A percentile compares a stretch with the other conserved stretches of the same genome.
Evolutionary conservation across 768 basidiomycete species (phyloP).

Genomic region (Amanita jacksonii): DNA sequence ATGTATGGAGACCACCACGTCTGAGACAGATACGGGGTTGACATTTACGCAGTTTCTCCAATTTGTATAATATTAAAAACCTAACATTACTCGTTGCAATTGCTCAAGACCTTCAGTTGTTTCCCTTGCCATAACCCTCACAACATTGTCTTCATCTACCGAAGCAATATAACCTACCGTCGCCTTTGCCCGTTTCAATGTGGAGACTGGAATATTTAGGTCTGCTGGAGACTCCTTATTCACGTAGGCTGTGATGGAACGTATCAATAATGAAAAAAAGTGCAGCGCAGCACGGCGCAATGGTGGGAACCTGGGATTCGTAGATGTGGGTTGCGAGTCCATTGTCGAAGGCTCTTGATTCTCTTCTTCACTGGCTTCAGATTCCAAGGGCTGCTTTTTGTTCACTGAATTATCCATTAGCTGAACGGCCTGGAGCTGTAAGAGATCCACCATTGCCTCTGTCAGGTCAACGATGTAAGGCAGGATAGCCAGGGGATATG

Average conservation of each 20-base stretch:
- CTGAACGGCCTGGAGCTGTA: constrained; percentile 52
- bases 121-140: constrained; percentile 71
- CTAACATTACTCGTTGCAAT: constrained; percentile 37
- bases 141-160: constrained; percentile 65
- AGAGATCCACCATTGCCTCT: constrained; percentile 64
- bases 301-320: constrained; percentile 61
- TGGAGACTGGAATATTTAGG: constrained; percentile 23
- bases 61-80: constrained; percentile 17
- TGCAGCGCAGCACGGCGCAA: constrained; percentile 83
- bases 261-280: constrained; percentile 63
- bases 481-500: constrained; percentile 51
- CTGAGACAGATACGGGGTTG: constrained; percentile 95
- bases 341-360: constrained; percentile 24
- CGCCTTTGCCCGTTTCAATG: constrained; percentile 41
- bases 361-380: constrained; percentile 8
- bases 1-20: constrained; percentile 46
- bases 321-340: constrained; percentile 49
- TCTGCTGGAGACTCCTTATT: constrained; percentile 31
- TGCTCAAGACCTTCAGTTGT: constrained; percentile 44
- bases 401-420: constrained; percentile 9
- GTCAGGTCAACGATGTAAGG: constrained; percentile 55
- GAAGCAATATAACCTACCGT: constrained; percentile 62
- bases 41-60: constrained; percentile 20
- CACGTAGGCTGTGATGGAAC: constrained; percentile 41
- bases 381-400: neutral